These are phyloP conservation scores for Trifolium repens DNA, from an alignment of 306 rosid species.

Conservation along the genomic window DNA sequence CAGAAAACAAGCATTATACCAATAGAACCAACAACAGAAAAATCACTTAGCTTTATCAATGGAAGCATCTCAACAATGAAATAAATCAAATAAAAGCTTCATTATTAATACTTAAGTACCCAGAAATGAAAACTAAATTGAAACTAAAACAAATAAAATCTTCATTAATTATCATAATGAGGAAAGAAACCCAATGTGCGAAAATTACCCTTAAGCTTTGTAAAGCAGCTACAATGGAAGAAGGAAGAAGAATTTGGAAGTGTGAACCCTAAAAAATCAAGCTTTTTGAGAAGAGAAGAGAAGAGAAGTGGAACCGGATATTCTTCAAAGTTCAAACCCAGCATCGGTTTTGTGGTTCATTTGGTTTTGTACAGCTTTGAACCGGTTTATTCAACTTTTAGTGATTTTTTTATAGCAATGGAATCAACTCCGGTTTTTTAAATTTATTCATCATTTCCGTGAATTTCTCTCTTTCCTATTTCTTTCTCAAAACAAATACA, in stretches of 20 bases:
- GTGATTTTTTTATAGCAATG: no score
- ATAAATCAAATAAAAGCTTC: not conserved
- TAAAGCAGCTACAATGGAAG: not conserved
- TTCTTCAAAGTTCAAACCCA: no score
- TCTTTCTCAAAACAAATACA: no score
- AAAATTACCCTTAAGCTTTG: not conserved
- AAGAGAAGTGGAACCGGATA: no score
- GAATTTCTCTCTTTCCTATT: no score
- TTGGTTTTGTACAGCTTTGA: no score
- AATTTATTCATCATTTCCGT: no score
- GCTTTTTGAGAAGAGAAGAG: no score
- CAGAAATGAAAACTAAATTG: not conserved
- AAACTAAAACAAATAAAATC: not conserved
- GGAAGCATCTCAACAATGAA: not conserved
- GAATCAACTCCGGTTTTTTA: no score
- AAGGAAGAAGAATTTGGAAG: not conserved
- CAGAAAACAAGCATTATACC: constrained; percentile 25
- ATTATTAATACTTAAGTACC: not conserved
- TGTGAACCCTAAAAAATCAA: no score
- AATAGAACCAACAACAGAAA: not conserved
- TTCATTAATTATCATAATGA: not conserved
- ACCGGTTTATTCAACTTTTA: no score
- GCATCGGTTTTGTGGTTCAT: no score
- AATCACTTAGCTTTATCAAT: not conserved
- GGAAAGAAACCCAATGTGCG: not conserved